Base-by-base conservation (phyloP, 108 stramenopile species). In the Ochromonas danica region DNA sequence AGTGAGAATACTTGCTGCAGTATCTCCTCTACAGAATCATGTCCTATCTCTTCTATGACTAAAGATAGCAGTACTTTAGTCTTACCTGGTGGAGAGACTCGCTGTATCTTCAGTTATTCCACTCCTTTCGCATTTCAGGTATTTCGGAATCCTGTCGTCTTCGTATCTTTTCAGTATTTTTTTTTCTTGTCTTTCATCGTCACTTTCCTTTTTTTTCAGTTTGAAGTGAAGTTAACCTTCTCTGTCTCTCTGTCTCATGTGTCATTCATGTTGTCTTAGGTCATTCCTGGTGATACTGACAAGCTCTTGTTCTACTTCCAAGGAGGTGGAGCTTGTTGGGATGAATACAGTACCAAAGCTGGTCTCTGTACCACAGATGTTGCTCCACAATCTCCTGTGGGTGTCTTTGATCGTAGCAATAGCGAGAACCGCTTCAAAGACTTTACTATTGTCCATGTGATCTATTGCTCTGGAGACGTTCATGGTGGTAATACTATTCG, bases 241-340 rank as follows among this genome's bases (percentile, higher is more conserved):
- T n/a, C n/a, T n/a, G n/a, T n/a, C n/a, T n/a, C n/a, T n/a, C n/a
- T n/a, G n/a, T n/a, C n/a, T n/a, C n/a, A n/a, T n/a, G n/a, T n/a
- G n/a, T n/a, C n/a, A n/a, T 60, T n/a, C n/a, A n/a, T n/a, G n/a
- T n/a, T n/a, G 39, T 17, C 33, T 10, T 40, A 70, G 40, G 67
- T 70, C 22, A 70, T 70, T 31, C 82, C 82, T 40, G 82, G 82
- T 1, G 31, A 70, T 40, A 1, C 28, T 36, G 82, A 83, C 79
- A 83, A 83, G n/a, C 42, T 83, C 1, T 38, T 83, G 1, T 17
- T 83, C 71, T 83, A 70, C 61, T 83, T 83, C 71, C 82, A 83
- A 41, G 82, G 82, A 10, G 82, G 82, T 1, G 82, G 82, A 28
- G 78, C 70, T 10, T 83, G 82, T 78, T 83, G 78, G 78, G 82